A percentile compares a stretch with the other conserved stretches of the same genome.
Conservation (phyloP, 345 rosid genomes). For the Acer saccharum region DNA sequence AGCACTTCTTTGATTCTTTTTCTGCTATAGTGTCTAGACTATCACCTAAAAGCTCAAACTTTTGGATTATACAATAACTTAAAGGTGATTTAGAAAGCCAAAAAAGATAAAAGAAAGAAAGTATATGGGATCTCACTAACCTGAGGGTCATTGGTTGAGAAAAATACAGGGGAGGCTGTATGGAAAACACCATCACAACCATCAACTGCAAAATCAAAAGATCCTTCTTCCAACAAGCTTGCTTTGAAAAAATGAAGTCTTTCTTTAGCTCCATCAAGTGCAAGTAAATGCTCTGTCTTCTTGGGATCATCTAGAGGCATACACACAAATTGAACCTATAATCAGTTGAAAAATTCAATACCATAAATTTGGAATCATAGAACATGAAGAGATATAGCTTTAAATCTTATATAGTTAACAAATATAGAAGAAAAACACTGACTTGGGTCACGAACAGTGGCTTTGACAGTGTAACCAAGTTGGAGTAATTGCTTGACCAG, state of each 20-base stretch:
- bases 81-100: background rate
- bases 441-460: slow-evolving; percentile 44
- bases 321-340: background rate
- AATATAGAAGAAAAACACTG: background rate
- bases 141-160: slow-evolving; percentile 26
- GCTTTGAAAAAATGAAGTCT: slow-evolving; percentile 37
- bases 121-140: background rate
- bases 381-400: too few species aligned
- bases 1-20: too few species aligned
- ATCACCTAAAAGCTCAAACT: too few species aligned
- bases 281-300: slow-evolving; percentile 28
- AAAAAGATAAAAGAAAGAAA: too few species aligned
- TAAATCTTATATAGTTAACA: too few species aligned
- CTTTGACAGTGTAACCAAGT: slow-evolving; percentile 46
- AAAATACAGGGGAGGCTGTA: slow-evolving; percentile 34
- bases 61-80: background rate
- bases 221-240: slow-evolving; percentile 35
- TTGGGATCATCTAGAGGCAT: slow-evolving; percentile 36
- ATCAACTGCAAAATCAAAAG: slow-evolving; percentile 35
- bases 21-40: too few species aligned
- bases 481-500: slow-evolving; percentile 41
- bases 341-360: too few species aligned
- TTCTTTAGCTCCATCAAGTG: slow-evolving; percentile 45
- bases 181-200: slow-evolving; percentile 39
- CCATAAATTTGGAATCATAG: too few species aligned